Conservation (phyloP, 1,284 basidiomycete genomes). For the Lentinula novae-zelandiae region DNA sequence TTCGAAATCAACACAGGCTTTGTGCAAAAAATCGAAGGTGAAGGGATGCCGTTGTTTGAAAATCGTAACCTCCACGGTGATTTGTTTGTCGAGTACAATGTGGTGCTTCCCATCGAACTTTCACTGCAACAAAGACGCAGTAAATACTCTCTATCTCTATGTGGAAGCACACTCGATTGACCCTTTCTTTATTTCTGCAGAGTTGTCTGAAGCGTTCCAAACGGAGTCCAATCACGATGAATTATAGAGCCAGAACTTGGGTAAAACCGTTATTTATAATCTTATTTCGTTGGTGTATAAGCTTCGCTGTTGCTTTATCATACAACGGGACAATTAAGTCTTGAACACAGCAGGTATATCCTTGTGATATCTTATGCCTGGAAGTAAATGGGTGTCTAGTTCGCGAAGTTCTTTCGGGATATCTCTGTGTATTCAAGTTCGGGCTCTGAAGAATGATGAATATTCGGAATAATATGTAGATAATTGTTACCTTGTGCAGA, state of each 20-base stretch:
- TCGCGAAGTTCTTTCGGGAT: no score
- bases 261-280: not conserved
- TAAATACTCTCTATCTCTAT: conserved; percentile 34
- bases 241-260: conserved; percentile 31
- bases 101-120: conserved; percentile 78
- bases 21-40: conserved; percentile 80
- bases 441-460: no score
- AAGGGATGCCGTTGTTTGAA: conserved; percentile 85
- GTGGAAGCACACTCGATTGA: not conserved
- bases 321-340: no score
- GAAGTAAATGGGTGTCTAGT: no score
- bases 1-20: conserved; percentile 46
- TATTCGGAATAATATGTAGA: not conserved
- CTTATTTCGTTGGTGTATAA: not conserved
- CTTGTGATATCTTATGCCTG: no score
- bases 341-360: no score
- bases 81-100: conserved; percentile 88
- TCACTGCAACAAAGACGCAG: conserved; percentile 63
- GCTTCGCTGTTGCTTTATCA: no score
- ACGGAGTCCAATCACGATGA: conserved; percentile 46
- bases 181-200: conserved; percentile 28
- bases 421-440: no score
- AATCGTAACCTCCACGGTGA: conserved; percentile 63
- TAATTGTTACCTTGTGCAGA: not conserved
- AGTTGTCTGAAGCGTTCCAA: conserved; percentile 55